Base-by-base conservation (phyloP, 192 early-diverging fungal genomes). In the Mortierella alpina region DNA sequence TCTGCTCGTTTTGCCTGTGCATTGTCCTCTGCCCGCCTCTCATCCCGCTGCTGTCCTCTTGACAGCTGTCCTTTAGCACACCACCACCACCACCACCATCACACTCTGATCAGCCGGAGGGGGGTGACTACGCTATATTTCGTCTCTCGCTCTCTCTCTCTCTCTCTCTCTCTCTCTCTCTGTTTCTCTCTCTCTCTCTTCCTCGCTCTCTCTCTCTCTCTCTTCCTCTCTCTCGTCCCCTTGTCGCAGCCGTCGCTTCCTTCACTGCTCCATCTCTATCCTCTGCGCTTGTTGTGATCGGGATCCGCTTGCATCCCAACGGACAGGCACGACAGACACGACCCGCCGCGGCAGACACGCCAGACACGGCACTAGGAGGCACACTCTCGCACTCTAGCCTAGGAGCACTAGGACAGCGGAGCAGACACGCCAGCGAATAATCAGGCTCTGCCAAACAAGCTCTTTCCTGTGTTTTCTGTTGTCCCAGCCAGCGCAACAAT, bases 111-210 rank as follows among this genome's bases (percentile, higher is more conserved):
- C 31, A 31, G 31, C 3, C 31, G n/a, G n/a, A n/a, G n/a, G n/a
- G n/a, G n/a, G n/a, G n/a, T n/a, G n/a, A n/a, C n/a, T n/a, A n/a
- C n/a, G n/a, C n/a, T n/a, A n/a, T n/a, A n/a, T n/a, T n/a, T n/a
- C n/a, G 49, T 15, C 49, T 50, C 9, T 50, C 49, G 49, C 49
- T 50, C 15, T 55, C 53, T 9, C 53, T 55, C n/a, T 18, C 53
- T n/a, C n/a, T n/a, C n/a, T 18, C 60, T 61, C 59, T 62, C 0
- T 62, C 46, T 62, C 18, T 50, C 61, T 23, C 7, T 63, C 20
- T 23, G n/a, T 15, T 23, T 51, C 23, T 63, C 61, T 63, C 11
- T 48, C 47, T 40, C n/a, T n/a, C n/a, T n/a, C n/a, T n/a, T n/a
- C 49, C 6, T 3, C 31, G 31, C 31, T 20, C 20, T 4, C 4